Percentiles rank a stretch among this genome's conserved stretches.
Evolutionary conservation across 176 grass and related monocot genomes (phyloP).

Genomic region (Oryza punctata): DNA sequence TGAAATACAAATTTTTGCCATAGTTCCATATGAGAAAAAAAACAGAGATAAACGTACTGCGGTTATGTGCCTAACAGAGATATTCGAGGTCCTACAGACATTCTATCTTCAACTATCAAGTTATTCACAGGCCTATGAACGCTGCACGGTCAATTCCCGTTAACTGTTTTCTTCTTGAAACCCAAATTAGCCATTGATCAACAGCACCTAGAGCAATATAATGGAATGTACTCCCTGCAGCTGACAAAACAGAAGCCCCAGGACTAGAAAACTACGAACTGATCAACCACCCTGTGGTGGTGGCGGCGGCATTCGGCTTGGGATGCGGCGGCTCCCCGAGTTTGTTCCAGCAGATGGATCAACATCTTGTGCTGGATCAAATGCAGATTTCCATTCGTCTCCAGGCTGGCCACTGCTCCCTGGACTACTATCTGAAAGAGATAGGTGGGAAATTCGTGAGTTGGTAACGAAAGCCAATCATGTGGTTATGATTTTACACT

Average conservation of each 20-base stretch:
- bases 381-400: conserved; percentile 85
- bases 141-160: background rate
- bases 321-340: conserved; percentile 46
- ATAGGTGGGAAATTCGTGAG: background rate
- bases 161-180: conserved; percentile 20
- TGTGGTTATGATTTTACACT: background rate
- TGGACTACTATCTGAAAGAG: conserved; percentile 56
- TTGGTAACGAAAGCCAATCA: background rate
- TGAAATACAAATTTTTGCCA: background rate
- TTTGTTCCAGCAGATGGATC: background rate
- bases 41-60: background rate
- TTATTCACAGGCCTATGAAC: background rate
- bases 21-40: background rate
- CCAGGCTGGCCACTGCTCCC: conserved; percentile 28
- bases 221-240: background rate
- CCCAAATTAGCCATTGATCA: background rate
- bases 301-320: conserved; percentile 58
- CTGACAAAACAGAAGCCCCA: background rate
- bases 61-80: background rate
- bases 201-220: background rate
- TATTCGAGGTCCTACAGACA: background rate
- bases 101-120: background rate
- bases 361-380: conserved; percentile 30
- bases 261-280: background rate
- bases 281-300: conserved; percentile 44